These are phyloP conservation scores for Backusella luteola DNA, from an alignment of 192 early-diverging fungal genomes.

Conservation along the genomic window DNA sequence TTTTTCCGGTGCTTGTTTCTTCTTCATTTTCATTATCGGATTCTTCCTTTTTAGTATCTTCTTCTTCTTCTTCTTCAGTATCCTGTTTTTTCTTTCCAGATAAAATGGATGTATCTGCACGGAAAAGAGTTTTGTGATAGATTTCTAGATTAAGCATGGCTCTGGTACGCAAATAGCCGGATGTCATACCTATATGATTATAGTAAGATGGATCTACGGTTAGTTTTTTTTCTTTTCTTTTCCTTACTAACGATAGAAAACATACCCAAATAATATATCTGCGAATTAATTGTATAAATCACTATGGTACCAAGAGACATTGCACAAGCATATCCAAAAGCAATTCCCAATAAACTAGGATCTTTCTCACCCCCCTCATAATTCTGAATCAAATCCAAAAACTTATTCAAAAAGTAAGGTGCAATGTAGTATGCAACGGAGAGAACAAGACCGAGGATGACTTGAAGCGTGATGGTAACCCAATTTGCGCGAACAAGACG, in stretches of 20 bases:
- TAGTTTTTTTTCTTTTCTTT: conserved; percentile 45
- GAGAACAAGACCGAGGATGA: neutral
- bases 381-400: conserved; percentile 22
- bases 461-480: neutral
- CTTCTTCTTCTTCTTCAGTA: conserved; percentile 23
- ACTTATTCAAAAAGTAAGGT: conserved; percentile 31
- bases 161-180: conserved; percentile 25
- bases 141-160: conserved; percentile 49
- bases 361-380: neutral
- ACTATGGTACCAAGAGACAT: conserved; percentile 31
- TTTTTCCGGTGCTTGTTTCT: conserved; percentile 46
- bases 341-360: conserved; percentile 51
- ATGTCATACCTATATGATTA: neutral
- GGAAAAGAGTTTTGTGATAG: conserved; percentile 55
- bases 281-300: neutral
- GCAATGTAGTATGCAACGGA: conserved; percentile 3
- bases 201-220: too few species aligned
- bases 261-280: neutral
- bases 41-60: conserved; percentile 29
- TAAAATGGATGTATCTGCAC: conserved; percentile 44
- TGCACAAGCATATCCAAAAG: conserved; percentile 47
- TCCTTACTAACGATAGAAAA: conserved; percentile 20
- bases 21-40: conserved; percentile 30
- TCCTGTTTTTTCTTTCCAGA: neutral
- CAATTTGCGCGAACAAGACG: neutral